These are phyloP conservation scores for Erigeron philadelphicus DNA, from an alignment of 140 eudicot genomes.

Conservation along the genomic window DNA sequence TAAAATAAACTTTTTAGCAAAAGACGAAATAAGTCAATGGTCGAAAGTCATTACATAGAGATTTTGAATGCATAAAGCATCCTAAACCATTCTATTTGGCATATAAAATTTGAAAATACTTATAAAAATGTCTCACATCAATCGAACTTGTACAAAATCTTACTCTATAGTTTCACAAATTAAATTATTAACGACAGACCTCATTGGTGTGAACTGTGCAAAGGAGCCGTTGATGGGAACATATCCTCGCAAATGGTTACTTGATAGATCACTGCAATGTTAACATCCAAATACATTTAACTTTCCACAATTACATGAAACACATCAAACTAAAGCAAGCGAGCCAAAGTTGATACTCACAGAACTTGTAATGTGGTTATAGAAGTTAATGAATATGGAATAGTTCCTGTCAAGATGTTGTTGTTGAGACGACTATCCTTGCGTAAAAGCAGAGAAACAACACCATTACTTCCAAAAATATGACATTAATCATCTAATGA, in stretches of 20 bases:
- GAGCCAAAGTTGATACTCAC: slow-evolving; percentile 40
- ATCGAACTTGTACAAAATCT: no score
- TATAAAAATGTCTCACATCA: no score
- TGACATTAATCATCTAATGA: background rate
- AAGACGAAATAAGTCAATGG: no score
- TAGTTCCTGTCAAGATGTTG: slow-evolving; percentile 57
- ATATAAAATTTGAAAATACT: no score
- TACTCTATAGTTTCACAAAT: background rate
- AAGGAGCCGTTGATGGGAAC: slow-evolving; percentile 76
- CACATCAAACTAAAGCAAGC: background rate
- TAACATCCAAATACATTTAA: background rate
- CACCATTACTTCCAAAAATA: background rate
- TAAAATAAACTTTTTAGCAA: background rate
- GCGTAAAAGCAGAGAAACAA: slow-evolving; percentile 32
- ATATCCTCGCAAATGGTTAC: slow-evolving; percentile 47
- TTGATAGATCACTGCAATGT: slow-evolving; percentile 65
- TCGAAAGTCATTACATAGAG: no score
- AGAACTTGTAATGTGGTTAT: slow-evolving; percentile 58
- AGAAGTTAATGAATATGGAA: slow-evolving; percentile 59
- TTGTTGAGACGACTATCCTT: slow-evolving; percentile 70
- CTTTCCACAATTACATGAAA: background rate
- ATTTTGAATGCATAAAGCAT: no score
- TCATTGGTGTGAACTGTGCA: slow-evolving; percentile 54
- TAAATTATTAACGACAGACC: slow-evolving; percentile 33
- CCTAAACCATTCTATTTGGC: no score